Conservation (phyloP, 129 eudicot species). For the Tagetes patula region DNA sequence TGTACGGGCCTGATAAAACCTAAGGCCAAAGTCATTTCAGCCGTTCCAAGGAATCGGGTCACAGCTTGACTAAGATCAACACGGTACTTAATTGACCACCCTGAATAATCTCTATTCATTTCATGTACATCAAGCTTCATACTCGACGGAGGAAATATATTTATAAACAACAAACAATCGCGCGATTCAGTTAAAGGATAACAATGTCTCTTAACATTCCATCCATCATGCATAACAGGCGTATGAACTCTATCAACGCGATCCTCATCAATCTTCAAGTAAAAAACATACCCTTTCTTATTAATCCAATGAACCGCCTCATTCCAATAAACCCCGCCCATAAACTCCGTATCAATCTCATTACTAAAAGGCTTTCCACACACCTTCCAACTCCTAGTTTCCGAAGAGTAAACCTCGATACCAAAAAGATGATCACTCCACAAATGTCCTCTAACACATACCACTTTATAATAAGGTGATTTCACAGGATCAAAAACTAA, state of each 20-base stretch:
- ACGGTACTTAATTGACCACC: constrained; percentile 38
- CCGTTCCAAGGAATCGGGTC: constrained; percentile 24
- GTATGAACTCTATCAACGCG: constrained; percentile 26
- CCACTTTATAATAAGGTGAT: constrained; percentile 25
- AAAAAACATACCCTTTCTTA: constrained; percentile 23
- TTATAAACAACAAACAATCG: constrained; percentile 47
- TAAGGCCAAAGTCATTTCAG: neutral
- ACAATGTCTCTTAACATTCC: constrained; percentile 34
- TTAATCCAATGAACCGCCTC: constrained; percentile 48
- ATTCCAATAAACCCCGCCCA: constrained; percentile 50
- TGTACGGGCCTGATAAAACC: neutral
- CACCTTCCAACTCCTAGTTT: constrained; percentile 33
- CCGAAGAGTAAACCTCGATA: constrained; percentile 44
- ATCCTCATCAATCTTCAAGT: constrained; percentile 37
- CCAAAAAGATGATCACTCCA: constrained; percentile 17
- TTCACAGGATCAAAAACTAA: constrained; percentile 52
- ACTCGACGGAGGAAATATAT: constrained; percentile 14
- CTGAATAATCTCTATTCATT: constrained; percentile 35
- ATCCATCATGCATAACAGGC: constrained; percentile 24
- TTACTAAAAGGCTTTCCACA: constrained; percentile 26
- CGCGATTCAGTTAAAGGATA: constrained; percentile 41
- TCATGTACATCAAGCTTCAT: constrained; percentile 36
- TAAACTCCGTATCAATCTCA: constrained; percentile 32
- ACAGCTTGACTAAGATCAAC: constrained; percentile 27
- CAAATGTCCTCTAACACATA: constrained; percentile 28